phyloP scores from a whole-genome alignment of 805 yeast species.

The Saccharomyces eubayanus region DNA sequence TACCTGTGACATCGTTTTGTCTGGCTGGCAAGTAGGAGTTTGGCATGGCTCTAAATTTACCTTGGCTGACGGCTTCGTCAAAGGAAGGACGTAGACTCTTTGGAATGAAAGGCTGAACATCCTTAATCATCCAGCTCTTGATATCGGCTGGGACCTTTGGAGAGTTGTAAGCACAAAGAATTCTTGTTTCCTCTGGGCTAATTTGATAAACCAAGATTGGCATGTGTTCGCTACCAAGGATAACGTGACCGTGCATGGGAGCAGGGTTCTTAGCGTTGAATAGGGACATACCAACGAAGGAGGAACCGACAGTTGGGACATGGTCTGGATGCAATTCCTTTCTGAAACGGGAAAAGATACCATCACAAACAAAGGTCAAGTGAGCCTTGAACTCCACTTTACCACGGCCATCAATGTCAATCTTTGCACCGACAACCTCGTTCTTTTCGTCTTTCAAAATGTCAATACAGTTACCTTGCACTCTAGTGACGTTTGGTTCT shows the following conservation, averaged over 20 bases:
- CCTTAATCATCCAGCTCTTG: constrained; percentile 47
- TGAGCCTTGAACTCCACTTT: constrained; percentile 45
- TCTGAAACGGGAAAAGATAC: constrained; percentile 88
- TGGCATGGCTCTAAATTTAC: constrained; percentile 78
- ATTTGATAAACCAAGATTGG: constrained; percentile 88
- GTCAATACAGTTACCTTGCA: constrained; percentile 77
- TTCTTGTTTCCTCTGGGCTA: constrained; percentile 72
- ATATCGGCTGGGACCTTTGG: constrained; percentile 65
- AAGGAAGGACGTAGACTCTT: constrained; percentile 57
- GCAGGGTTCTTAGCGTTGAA: constrained; percentile 68
- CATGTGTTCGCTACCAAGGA: constrained; percentile 67
- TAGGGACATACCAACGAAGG: constrained; percentile 78
- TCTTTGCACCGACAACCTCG: constrained; percentile 70
- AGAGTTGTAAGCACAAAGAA: constrained; percentile 79
- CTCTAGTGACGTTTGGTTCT: constrained; percentile 66
- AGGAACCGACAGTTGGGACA: constrained; percentile 65
- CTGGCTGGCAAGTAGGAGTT: constrained; percentile 82
- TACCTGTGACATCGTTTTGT: constrained; percentile 61
- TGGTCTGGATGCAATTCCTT: constrained; percentile 54
- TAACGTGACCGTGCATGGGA: constrained; percentile 79
- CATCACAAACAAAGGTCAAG: constrained; percentile 78
- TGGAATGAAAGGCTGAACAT: constrained; percentile 68
- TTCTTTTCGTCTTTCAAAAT: constrained; percentile 47
- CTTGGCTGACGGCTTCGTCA: constrained; percentile 47
- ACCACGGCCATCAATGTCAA: constrained; percentile 39